Evolutionary conservation across 1,139 yeast genomes (phyloP), one percentile per base, ranked within the genome.

Genomic region (Saccharomyces hybrid): DNA sequence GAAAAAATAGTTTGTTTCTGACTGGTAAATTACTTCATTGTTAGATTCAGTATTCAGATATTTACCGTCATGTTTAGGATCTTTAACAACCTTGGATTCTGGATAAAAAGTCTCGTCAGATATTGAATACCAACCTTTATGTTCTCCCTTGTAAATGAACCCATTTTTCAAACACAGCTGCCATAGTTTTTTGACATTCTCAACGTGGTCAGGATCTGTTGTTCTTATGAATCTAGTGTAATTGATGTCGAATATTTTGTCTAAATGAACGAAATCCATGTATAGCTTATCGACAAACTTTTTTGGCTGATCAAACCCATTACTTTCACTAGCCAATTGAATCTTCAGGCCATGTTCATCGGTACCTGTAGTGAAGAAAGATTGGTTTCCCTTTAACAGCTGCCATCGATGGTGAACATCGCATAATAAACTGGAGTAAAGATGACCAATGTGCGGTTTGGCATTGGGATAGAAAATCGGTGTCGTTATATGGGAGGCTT

Each of bases 401-500:
- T 80, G 80, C 96, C 97, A 91, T 59, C 97, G 75, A 58, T 77
- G 80, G 54, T 86, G 75, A 1, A 85, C 84, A 71, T 93, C 98
- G 51, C 93, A 84, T 42, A 93, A 72, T 0, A 90, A 76, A 88
- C 90, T 87, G n/a, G 97, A 82, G 68, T 93, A 91, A 49, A 90
- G 75, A 71, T 95, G 99, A 5, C 99, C 99, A 52, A 93, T 71
- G 71, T 93, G 99, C 1, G 99, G 99, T 51, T 74, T 79, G 4
- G 99, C 98, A 75, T 95, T 93, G 58, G 95, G 98, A 68, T 93
- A 93, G 72, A 91, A 93, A 26, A 93, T 95, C 0, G 99, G 99
- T 0, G 97, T 86, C 0, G 98, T 89, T 13, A 88, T 76, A 64
- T 83, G 88, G 34, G 64, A 59, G 14, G 50, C 50, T 26, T 55